A percentile compares a stretch with the other conserved stretches of the same genome.
Conservation (phyloP, 108 stramenopile genomes). For the Skeletonema grethae region DNA sequence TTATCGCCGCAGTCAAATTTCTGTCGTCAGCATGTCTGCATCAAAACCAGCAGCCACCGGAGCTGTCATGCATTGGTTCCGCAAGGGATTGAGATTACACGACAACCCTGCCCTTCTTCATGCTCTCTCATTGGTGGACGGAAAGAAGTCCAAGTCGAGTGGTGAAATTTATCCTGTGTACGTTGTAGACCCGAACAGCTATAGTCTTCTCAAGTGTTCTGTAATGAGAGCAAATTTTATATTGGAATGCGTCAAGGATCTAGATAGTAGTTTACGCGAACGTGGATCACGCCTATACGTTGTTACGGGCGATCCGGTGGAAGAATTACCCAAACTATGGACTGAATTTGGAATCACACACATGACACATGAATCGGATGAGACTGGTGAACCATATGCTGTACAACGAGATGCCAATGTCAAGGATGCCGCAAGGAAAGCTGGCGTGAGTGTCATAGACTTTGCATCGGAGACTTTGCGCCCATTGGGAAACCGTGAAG, state of each 20-base stretch:
- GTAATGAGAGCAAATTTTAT: slow-evolving; percentile 85
- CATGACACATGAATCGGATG: slow-evolving; percentile 72
- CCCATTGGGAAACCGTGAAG: slow-evolving; percentile 35
- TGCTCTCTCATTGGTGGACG: slow-evolving; percentile 39
- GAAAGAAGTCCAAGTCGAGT: neutral
- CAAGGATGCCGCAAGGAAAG: slow-evolving; percentile 43
- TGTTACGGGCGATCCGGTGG: slow-evolving; percentile 76
- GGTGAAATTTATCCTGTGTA: slow-evolving; percentile 65
- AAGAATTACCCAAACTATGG: slow-evolving; percentile 69
- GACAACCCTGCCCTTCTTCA: slow-evolving; percentile 91
- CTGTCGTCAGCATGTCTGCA: neutral
- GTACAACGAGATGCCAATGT: slow-evolving; percentile 64
- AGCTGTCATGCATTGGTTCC: slow-evolving; percentile 85
- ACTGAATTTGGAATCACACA: slow-evolving; percentile 59
- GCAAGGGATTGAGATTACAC: slow-evolving; percentile 92
- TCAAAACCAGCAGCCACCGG: neutral
- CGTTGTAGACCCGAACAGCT: slow-evolving; percentile 81
- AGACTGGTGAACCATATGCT: slow-evolving; percentile 70
- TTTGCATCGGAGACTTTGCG: slow-evolving; percentile 56
- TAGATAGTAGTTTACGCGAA: slow-evolving; percentile 69
- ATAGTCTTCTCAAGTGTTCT: slow-evolving; percentile 62
- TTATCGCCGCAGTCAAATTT: neutral
- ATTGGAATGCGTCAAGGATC: slow-evolving; percentile 78
- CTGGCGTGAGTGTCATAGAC: slow-evolving; percentile 50
- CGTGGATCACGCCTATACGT: slow-evolving; percentile 74